phyloP scores from a whole-genome alignment of 345 rosid species.

The Trapa bicornis region DNA sequence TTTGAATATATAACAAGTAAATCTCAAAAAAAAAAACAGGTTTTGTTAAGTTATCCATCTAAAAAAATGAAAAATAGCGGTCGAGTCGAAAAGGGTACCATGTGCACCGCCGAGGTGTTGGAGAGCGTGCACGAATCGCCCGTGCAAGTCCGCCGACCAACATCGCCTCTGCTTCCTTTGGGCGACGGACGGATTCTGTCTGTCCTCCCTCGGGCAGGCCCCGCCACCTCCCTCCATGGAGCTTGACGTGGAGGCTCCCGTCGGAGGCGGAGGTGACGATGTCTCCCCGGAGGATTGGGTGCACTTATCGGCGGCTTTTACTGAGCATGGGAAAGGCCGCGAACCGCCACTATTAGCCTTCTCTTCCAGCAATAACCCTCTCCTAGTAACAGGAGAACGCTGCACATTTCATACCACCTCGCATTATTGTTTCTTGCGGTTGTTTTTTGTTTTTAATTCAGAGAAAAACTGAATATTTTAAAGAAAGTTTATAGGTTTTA shows the following conservation, averaged over 20 bases:
- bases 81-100: background rate
- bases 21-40: background rate
- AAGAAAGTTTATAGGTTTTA: too few relatives aligned
- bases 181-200: background rate
- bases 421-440: background rate
- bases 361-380: background rate
- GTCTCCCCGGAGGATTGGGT: background rate
- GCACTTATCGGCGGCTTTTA: background rate
- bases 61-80: too few relatives aligned
- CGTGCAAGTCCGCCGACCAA: slow-evolving; percentile 19
- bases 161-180: slow-evolving; percentile 17
- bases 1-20: background rate
- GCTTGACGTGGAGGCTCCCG: background rate
- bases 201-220: slow-evolving; percentile 1
- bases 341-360: background rate
- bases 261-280: background rate
- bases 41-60: too few relatives aligned
- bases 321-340: background rate
- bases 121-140: slow-evolving; percentile 12
- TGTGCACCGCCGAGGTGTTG: slow-evolving; percentile 17
- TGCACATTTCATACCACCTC: background rate
- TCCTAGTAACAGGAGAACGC: background rate
- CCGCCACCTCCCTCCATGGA: background rate
- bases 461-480: too few relatives aligned
- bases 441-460: too few relatives aligned